A percentile compares a stretch with the other conserved stretches of the same genome.
These are phyloP conservation scores for Nicotiana rustica DNA, from an alignment of 305 asterid species.

Conservation along the genomic window DNA sequence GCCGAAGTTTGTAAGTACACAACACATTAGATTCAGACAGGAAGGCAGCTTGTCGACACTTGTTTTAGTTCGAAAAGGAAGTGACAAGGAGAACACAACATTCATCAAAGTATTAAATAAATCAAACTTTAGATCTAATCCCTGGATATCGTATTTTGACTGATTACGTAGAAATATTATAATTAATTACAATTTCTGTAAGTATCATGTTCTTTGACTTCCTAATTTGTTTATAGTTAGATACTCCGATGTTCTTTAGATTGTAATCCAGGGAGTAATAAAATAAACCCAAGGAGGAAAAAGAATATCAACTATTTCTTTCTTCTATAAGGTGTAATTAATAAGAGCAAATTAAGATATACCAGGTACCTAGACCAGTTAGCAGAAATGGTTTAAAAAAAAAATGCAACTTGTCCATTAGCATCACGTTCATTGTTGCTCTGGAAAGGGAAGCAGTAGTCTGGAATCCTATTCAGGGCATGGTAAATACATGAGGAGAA, in stretches of 20 bases:
- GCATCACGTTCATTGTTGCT: too few species aligned
- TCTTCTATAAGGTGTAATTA: background rate
- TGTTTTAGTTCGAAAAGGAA: conserved; percentile 23
- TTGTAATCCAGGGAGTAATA: background rate
- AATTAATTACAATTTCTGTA: background rate
- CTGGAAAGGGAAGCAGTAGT: too few species aligned
- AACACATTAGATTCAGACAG: background rate
- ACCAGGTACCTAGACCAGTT: too few species aligned
- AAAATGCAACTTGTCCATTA: too few species aligned
- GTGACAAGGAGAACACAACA: conserved; percentile 11
- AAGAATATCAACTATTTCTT: background rate
- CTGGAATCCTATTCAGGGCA: too few species aligned
- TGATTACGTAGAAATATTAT: background rate
- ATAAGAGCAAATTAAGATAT: background rate
- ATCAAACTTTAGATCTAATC: conserved; percentile 13
- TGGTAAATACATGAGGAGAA: too few species aligned
- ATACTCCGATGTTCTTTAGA: background rate
- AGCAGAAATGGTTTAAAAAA: too few species aligned
- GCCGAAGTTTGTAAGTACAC: background rate
- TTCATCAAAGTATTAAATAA: background rate
- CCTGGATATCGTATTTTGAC: background rate
- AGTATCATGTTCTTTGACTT: background rate
- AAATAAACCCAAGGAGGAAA: conserved; percentile 10
- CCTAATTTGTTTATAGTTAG: background rate
- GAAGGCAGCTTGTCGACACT: background rate